Evolutionary conservation across 495 filamentous ascomycete genomes (phyloP), one percentile per base, ranked within the genome.

Genomic region (Glarea lozoyensis): DNA sequence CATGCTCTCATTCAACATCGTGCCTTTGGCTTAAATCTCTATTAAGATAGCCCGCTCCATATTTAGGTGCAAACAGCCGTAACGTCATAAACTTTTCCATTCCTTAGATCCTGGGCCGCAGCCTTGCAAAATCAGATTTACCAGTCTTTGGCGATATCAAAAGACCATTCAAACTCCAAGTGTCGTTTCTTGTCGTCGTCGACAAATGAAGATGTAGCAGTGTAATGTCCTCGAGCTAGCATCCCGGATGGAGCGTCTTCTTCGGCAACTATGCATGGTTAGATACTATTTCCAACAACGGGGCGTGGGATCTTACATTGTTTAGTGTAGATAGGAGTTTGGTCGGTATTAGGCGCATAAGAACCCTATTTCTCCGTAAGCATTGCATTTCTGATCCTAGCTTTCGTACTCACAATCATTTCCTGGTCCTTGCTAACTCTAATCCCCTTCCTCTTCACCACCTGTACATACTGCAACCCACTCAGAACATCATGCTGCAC

Each of bases 71-170:
- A n/a, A n/a, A n/a, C n/a, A n/a, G n/a, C n/a, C n/a, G n/a, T n/a
- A 21, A 17, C 20, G 19, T 21, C 35, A 37, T 19, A 37, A 37
- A 37, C 35, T 37, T 37, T 37, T 37, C 35, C 35, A 16, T 37
- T 13, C 31, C 6, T 7, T 11, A 13, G 12, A 13, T 7, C 17
- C n/a, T 16, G 31, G 31, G n/a, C n/a, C n/a, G 23, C 10, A 44
- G 12, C 9, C 4, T 21, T 37, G n/a, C 17, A 10, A 40, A 2
- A 35, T 10, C 3, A 9, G 4, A 35, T 56, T 40, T 78, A 82
- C 93, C 92, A 97, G 58, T 90, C 84, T 72, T 96, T 98, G 61
- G 77, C 73, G 57, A 98, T 94, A 52, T 94, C 82, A 54, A 98
- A 96, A 37, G 76, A 72, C 92, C 92, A 98, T 43, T 89, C 80